Evolutionary conservation across 2,329 filamentous ascomycete genomes (phyloP), one percentile per base, ranked within the genome.

Genomic region (Claviceps digitariae): DNA sequence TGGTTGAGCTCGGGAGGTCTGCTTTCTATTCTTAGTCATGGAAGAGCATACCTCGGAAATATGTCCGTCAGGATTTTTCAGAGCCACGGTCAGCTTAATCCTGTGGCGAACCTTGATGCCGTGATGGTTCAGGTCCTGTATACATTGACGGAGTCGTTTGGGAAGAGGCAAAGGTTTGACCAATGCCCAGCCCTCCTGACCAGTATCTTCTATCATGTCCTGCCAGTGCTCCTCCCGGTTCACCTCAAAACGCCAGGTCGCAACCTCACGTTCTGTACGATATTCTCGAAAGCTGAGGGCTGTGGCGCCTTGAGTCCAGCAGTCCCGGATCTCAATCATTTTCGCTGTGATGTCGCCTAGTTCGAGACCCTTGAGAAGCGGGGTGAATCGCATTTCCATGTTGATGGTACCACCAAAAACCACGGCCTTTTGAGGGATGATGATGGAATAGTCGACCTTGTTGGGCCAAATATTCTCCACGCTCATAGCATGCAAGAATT

Each of bases 401-500:
- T 83, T 82, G 49, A 97, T 83, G 23, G 78, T 78, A n/a, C 88
- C 94, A 50, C 93, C 93, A 62, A 96, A 95, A 20, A 95, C 86
- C 52, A 95, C 85, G 2, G 93, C 93, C 72, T 96, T 96, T 63
- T 89, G 90, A 0, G 93, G 91, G 12, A 95, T 87, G 54, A 88
- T 82, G 57, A 98, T 90, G 31, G 89, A 91, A 71, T 98, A 98
- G 66, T 95, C 88, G 61, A 97, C 81, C 74, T 98, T 98, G 73
- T 95, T 93, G 6, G 90, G 87, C 93, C 93, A 98, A 58, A 95
- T 86, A 64, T 96, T 96, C 69, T 96, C 90, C 58, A 97, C 90
- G 57, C 87, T 88, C 88, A 96, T 93, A 48, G 89, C 85, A 68
- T 97, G 86, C 40, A 86, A 77, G 57, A 90, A 78, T 64, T 91